These are phyloP conservation scores for Trichoderma atrobrunneum DNA, from an alignment of 2,329 filamentous ascomycete genomes.

Conservation along the genomic window DNA sequence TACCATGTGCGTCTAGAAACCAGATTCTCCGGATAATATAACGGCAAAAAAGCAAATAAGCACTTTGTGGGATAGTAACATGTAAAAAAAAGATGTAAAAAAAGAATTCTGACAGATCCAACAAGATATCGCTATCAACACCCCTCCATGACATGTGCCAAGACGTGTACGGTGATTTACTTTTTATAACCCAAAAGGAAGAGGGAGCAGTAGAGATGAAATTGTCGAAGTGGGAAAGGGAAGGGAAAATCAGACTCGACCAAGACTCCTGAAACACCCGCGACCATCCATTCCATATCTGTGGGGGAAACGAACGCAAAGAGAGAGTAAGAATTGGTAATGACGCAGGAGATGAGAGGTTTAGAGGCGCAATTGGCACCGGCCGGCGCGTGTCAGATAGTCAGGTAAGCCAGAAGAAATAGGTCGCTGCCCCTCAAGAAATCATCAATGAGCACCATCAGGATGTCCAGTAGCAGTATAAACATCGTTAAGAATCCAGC, in stretches of 20 bases:
- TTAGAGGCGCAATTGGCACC: not conserved
- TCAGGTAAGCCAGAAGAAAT: not conserved
- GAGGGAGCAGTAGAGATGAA: conserved; percentile 3
- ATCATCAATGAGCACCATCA: conserved; percentile 5
- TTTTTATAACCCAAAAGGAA: conserved; percentile 19
- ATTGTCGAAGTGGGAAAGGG: not conserved
- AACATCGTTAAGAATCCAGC: conserved; percentile 31
- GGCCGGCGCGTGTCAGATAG: not conserved
- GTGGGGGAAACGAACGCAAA: conserved; percentile 16
- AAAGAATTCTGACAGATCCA: conserved; percentile 14
- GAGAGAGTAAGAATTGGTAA: conserved; percentile 11
- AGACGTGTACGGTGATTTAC: conserved; percentile 13
- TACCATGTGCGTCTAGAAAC: conserved; percentile 17
- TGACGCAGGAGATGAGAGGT: not conserved
- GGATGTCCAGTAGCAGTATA: conserved; percentile 4
- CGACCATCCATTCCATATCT: conserved; percentile 18
- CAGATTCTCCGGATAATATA: not conserved
- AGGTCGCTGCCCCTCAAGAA: not conserved
- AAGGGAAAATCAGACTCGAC: not conserved
- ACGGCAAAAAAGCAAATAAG: not conserved
- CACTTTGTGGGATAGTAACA: not conserved
- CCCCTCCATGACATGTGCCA: conserved; percentile 17
- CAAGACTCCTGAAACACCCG: conserved; percentile 25
- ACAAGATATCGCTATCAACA: conserved; percentile 19
- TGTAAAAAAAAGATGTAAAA: not conserved